Conservation (phyloP, 768 basidiomycete genomes). For the Hygrocybe punicea region DNA sequence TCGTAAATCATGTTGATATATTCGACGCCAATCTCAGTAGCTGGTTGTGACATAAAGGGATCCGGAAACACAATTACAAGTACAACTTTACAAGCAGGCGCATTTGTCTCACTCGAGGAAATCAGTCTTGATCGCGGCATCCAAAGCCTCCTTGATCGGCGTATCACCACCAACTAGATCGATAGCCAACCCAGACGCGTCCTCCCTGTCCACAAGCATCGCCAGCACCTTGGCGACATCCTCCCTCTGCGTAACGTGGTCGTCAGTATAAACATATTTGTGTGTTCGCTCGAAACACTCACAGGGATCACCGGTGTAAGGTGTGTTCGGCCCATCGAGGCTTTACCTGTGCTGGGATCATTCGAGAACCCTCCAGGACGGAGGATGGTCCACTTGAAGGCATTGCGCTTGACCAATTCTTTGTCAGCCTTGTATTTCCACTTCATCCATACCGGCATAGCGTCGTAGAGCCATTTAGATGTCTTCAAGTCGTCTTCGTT, state of each 20-base stretch:
- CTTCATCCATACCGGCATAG: conserved; percentile 45
- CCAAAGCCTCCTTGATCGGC: conserved; percentile 13
- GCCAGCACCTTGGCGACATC: conserved; percentile 55
- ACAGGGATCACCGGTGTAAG: conserved; percentile 49
- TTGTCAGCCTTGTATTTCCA: conserved; percentile 53
- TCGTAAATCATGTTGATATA: no score
- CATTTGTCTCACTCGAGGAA: conserved; percentile 1
- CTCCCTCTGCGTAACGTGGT: conserved; percentile 41
- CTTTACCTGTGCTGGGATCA: conserved; percentile 49
- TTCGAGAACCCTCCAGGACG: conserved; percentile 61
- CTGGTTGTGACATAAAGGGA: no score
- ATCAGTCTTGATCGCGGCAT: conserved; percentile 12
- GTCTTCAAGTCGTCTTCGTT: conserved; percentile 44
- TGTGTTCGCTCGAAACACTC: conserved; percentile 15
- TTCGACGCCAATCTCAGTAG: no score
- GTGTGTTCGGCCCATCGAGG: conserved; percentile 52
- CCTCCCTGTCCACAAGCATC: conserved; percentile 46
- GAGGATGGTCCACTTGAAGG: conserved; percentile 65
- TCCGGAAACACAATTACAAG: not conserved
- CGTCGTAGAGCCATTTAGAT: conserved; percentile 43
- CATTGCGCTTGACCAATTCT: conserved; percentile 44
- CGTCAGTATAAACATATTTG: not conserved
- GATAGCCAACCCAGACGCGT: conserved; percentile 54
- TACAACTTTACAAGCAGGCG: not conserved
- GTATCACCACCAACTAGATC: conserved; percentile 50